Evolutionary conservation across 345 rosid species (phyloP).

Genomic region (Combretum micranthum): DNA sequence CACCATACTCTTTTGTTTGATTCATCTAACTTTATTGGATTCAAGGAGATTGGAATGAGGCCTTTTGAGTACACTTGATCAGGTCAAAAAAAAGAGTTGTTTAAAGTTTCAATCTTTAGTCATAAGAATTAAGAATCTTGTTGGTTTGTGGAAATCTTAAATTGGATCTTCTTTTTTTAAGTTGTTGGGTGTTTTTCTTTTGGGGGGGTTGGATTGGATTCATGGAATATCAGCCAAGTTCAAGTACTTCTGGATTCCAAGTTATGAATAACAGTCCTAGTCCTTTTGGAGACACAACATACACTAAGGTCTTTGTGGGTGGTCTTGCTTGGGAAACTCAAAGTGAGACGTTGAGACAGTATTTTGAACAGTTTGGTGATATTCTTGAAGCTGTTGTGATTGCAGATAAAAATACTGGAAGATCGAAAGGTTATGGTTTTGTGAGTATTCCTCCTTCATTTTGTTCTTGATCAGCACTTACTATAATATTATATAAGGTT

Average conservation of each 20-base stretch:
- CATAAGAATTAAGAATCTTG: neutral
- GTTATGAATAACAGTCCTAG: conserved; percentile 39
- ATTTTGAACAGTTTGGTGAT: conserved; percentile 84
- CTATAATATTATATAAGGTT: no score
- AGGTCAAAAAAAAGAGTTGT: neutral
- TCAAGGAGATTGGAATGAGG: neutral
- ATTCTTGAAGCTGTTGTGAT: conserved; percentile 97
- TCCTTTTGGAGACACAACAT: conserved; percentile 92
- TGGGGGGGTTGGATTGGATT: neutral
- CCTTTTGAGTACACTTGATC: conserved; percentile 7
- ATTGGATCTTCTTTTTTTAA: neutral
- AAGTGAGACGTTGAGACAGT: conserved; percentile 82
- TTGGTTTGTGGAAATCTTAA: conserved; percentile 1
- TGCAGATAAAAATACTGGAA: conserved; percentile 87
- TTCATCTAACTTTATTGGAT: conserved; percentile 1
- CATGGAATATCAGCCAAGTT: conserved; percentile 63
- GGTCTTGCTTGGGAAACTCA: conserved; percentile 96
- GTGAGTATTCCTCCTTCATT: conserved; percentile 44
- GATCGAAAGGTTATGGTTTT: conserved; percentile 98
- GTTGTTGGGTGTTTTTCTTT: neutral
- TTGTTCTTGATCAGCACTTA: no score
- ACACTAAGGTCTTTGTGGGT: conserved; percentile 83
- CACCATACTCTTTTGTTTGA: neutral
- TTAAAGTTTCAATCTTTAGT: conserved; percentile 1
- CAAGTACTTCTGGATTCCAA: conserved; percentile 55